Evolutionary conservation across 2,329 filamentous ascomycete species (phyloP), one percentile per base, ranked within the genome.

Genomic region (Sclerotinia spermophila): DNA sequence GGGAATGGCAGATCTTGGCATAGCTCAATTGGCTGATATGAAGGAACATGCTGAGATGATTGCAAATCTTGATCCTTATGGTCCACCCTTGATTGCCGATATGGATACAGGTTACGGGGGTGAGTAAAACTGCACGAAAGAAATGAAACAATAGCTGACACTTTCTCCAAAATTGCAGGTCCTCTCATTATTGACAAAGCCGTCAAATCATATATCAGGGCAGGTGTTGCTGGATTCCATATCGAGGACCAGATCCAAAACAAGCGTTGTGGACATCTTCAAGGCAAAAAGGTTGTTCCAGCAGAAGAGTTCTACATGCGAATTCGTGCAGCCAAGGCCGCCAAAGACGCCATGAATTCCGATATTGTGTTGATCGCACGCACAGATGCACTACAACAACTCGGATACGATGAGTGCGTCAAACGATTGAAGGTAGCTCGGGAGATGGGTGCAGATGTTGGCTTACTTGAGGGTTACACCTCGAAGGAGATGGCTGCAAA

Each of bases 261-360:
- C 68, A 91, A 91, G 81, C 85, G 88, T n/a, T 91, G 89, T 77
- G 89, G 89, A 0, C 89, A 91, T 76, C 81, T 91, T 1, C 78
- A 80, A 1, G 87, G 87, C 68, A 91, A 91, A 78, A 81, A 86
- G 71, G 80, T 91, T 24, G 88, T 91, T 13, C 76, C 80, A 2
- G 72, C 77, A 0, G 82, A 84, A 0, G 83, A 83, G 30, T 90
- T 83, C 74, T 77, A 83, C n/a, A 79, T 82, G n/a, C 82, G 88
- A 0, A 86, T 91, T 75, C 81, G 84, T 1, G 88, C 88, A 0
- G 87, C 87, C 0, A 81, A 80, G 27, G 80, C 82, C 13, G 86
- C 87, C 1, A 81, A 86, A 7, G 78, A 82, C 33, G 79, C 81
- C n/a, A 77, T 84, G 53, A 81, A 82, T 19, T 83, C 83, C 11